Conservation (phyloP, 2,329 filamentous ascomycete genomes). For the Neopestalotiopsis rosae region DNA sequence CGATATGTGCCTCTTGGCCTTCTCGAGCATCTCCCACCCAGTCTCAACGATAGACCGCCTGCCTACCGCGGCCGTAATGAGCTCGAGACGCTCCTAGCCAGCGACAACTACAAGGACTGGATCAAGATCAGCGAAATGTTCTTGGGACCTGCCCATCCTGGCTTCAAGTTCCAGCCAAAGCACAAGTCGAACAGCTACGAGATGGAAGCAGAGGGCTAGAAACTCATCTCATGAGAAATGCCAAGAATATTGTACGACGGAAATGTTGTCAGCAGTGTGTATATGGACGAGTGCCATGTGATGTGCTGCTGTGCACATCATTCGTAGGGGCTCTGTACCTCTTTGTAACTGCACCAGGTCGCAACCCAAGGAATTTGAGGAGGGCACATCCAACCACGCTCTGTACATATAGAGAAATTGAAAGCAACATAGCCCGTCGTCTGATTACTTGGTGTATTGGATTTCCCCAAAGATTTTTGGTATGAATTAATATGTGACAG, state of each 20-base stretch:
- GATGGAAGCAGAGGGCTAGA: slow-evolving; percentile 74
- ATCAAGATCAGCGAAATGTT: slow-evolving; percentile 99
- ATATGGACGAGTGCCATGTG: background rate
- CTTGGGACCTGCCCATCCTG: slow-evolving; percentile 84
- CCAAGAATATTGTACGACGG: background rate
- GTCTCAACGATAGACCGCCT: slow-evolving; percentile 87
- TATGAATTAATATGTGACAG: too few relatives aligned
- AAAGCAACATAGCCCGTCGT: too few relatives aligned
- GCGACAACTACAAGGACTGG: slow-evolving; percentile 95
- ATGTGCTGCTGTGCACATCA: background rate
- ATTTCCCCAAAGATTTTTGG: too few relatives aligned
- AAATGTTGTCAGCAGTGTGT: background rate
- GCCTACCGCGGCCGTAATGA: slow-evolving; percentile 85
- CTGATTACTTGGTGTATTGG: too few relatives aligned
- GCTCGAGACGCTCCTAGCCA: slow-evolving; percentile 90
- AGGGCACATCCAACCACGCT: too few relatives aligned
- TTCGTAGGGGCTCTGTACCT: background rate
- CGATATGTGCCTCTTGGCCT: slow-evolving; percentile 91
- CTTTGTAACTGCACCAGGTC: too few relatives aligned
- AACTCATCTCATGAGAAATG: background rate
- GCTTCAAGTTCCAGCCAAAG: slow-evolving; percentile 95
- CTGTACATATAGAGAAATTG: too few relatives aligned
- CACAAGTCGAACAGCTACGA: slow-evolving; percentile 95
- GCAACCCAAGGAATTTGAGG: too few relatives aligned
- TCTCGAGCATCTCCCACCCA: slow-evolving; percentile 86